Conservation (phyloP, 805 yeast genomes). For the Brettanomyces bruxellensis region DNA sequence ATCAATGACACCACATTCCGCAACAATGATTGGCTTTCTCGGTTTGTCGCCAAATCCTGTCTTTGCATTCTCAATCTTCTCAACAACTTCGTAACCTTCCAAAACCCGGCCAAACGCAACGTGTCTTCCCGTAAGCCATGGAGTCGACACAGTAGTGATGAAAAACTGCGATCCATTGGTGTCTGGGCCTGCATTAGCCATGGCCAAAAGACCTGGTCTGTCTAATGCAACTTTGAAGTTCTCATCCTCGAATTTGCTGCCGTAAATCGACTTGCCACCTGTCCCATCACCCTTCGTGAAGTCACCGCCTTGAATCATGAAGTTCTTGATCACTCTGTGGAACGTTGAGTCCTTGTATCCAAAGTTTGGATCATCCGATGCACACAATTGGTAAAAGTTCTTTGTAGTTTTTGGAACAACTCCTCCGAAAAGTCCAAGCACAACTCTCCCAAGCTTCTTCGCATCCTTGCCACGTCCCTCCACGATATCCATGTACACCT, state of each 20-base stretch:
- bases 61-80: slow-evolving; percentile 62
- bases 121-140: slow-evolving; percentile 91
- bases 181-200: slow-evolving; percentile 74
- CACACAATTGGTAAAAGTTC: slow-evolving; percentile 73
- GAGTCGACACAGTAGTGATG: slow-evolving; percentile 83
- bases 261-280: slow-evolving; percentile 71
- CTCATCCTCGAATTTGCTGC: slow-evolving; percentile 59
- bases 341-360: slow-evolving; percentile 55
- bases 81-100: slow-evolving; percentile 78
- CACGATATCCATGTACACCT: slow-evolving; percentile 77
- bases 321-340: slow-evolving; percentile 64
- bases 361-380: slow-evolving; percentile 63
- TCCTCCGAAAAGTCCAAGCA: slow-evolving; percentile 80
- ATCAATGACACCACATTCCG: slow-evolving; percentile 60
- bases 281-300: slow-evolving; percentile 61
- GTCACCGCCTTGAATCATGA: slow-evolving; percentile 81
- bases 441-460: slow-evolving; percentile 67
- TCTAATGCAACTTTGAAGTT: slow-evolving; percentile 60
- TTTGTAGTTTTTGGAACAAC: slow-evolving; percentile 84
- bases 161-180: slow-evolving; percentile 94
- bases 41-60: slow-evolving; percentile 72
- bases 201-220: slow-evolving; percentile 59
- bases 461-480: slow-evolving; percentile 70
- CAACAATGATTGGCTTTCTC: slow-evolving; percentile 50
- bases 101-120: slow-evolving; percentile 95